Evolutionary conservation across 1,284 basidiomycete species (phyloP).

Genomic region (Leccinum subrobustum): DNA sequence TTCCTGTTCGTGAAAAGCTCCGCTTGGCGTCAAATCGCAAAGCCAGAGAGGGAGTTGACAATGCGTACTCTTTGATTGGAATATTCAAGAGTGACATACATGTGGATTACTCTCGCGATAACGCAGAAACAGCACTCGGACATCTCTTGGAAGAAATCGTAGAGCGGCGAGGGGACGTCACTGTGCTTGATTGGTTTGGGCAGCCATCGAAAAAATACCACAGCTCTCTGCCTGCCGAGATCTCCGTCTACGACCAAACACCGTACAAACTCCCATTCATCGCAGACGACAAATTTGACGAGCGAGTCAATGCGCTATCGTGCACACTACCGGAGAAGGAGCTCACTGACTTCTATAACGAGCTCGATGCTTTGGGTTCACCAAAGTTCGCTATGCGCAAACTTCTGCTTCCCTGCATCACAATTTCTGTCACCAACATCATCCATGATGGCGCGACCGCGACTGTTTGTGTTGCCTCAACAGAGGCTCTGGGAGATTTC

Average conservation of each 20-base stretch:
- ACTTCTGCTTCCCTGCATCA: too few relatives aligned
- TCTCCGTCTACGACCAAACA: slow-evolving; percentile 10
- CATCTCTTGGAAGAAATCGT: slow-evolving; percentile 16
- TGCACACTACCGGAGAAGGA: too few relatives aligned
- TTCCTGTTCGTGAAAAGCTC: slow-evolving; percentile 12
- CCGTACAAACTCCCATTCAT: slow-evolving; percentile 6
- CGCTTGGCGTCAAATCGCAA: slow-evolving; percentile 13
- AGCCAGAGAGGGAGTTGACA: slow-evolving; percentile 11
- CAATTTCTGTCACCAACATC: too few relatives aligned
- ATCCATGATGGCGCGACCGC: too few relatives aligned
- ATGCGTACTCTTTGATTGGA: slow-evolving; percentile 18
- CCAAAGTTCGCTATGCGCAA: too few relatives aligned
- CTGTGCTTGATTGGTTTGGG: slow-evolving; percentile 19
- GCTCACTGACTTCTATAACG: too few relatives aligned
- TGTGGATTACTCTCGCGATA: neutral
- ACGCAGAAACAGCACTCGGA: slow-evolving; percentile 13
- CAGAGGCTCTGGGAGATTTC: too few relatives aligned
- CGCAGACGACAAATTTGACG: neutral
- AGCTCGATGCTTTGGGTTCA: too few relatives aligned
- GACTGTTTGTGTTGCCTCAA: too few relatives aligned
- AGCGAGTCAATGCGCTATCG: too few relatives aligned
- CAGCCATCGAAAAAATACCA: slow-evolving; percentile 14
- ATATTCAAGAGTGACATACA: slow-evolving; percentile 13
- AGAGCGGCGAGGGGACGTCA: slow-evolving; percentile 1
- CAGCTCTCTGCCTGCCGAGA: slow-evolving; percentile 8